Evolutionary conservation across 2,329 filamentous ascomycete species (phyloP).

Genomic region (Grosmannia serpens): DNA sequence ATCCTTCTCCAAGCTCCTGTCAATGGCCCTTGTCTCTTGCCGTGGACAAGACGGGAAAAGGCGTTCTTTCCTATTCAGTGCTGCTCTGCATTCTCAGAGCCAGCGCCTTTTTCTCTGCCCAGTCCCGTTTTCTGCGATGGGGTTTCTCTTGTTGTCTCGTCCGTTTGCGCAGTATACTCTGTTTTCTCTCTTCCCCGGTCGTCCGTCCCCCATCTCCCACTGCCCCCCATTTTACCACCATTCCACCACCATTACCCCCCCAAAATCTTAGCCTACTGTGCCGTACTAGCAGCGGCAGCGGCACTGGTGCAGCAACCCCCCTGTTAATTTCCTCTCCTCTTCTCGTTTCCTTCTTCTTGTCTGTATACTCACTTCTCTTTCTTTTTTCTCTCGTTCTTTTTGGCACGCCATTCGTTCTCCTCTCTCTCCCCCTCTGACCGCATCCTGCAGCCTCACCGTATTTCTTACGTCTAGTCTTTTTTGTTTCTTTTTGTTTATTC

Average conservation of each 20-base stretch:
- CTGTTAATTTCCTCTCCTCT: neutral
- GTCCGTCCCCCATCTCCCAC: neutral
- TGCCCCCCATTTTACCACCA: neutral
- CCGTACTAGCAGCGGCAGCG: neutral
- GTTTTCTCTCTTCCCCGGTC: neutral
- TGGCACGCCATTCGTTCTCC: neutral
- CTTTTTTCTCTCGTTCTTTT: neutral
- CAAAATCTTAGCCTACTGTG: neutral
- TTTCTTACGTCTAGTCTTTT: constrained; percentile 2
- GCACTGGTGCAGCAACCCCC: neutral
- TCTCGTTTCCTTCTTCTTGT: neutral
- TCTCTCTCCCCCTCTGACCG: neutral
- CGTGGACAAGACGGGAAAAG: neutral
- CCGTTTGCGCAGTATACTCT: neutral
- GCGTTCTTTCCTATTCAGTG: neutral
- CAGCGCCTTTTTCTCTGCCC: neutral
- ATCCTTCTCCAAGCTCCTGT: no score
- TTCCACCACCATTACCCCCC: neutral
- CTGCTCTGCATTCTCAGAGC: neutral
- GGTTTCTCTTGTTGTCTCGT: neutral
- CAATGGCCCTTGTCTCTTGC: no score
- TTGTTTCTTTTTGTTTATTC: neutral
- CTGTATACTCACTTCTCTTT: neutral
- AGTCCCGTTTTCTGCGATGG: neutral
- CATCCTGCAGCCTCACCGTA: constrained; percentile 5